These are phyloP conservation scores for Candida maris DNA, from an alignment of 805 yeast species.

Conservation along the genomic window DNA sequence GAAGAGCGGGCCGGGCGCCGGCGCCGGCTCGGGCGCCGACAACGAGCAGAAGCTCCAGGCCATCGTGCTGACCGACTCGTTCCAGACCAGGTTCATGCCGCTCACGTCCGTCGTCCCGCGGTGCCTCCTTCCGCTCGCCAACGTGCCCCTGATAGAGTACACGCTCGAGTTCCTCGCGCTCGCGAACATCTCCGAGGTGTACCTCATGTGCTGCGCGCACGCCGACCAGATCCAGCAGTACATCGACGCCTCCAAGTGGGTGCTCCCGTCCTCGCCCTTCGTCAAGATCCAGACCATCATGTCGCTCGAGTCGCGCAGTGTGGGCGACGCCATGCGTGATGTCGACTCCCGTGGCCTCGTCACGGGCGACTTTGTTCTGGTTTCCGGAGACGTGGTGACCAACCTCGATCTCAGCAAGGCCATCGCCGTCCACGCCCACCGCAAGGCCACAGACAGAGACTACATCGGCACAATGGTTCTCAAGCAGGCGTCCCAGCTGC, in stretches of 20 bases:
- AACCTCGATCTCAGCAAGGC: constrained; percentile 78
- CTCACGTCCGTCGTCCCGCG: constrained; percentile 81
- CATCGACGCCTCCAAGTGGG: constrained; percentile 72
- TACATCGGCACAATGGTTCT: constrained; percentile 93
- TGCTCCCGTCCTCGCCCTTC: constrained; percentile 69
- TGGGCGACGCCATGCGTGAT: constrained; percentile 97
- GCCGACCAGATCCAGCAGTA: constrained; percentile 85
- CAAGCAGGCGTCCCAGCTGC: constrained; percentile 78
- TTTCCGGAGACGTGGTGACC: constrained; percentile 94
- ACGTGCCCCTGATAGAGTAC: constrained; percentile 90
- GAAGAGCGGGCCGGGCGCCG: constrained; percentile 6
- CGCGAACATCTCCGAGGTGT: constrained; percentile 87
- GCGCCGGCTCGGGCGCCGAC: constrained; percentile 30
- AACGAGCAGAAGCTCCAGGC: constrained; percentile 83
- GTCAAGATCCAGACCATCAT: constrained; percentile 69
- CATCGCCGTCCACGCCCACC: constrained; percentile 66
- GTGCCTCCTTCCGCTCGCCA: constrained; percentile 88
- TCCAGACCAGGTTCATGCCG: constrained; percentile 90
- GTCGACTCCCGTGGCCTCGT: constrained; percentile 87
- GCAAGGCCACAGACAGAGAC: constrained; percentile 75
- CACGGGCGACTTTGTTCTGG: constrained; percentile 82
- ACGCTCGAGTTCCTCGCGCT: constrained; percentile 91
- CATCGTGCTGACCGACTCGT: constrained; percentile 89
- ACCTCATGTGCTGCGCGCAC: constrained; percentile 84
- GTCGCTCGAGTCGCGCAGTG: constrained; percentile 83